Conservation (phyloP, 192 early-diverging fungal genomes). For the Linnemannia elongata region DNA sequence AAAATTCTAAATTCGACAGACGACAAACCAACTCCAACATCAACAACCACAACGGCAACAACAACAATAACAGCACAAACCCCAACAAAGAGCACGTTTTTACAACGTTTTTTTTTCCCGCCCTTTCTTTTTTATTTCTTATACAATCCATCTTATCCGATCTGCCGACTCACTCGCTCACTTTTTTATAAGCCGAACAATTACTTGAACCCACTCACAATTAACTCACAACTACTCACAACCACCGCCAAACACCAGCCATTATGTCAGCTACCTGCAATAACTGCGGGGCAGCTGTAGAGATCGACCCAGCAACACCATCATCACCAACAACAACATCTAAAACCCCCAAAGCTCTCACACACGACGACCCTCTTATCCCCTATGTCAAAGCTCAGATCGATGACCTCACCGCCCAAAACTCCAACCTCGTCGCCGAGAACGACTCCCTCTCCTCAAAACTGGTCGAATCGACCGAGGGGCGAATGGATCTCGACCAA, state of each 20-base stretch:
- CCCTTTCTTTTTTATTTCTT: not conserved
- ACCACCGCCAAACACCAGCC: not conserved
- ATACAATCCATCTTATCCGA: not conserved
- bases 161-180: not conserved
- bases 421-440: slow-evolving; percentile 49
- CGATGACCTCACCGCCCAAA: slow-evolving; percentile 47
- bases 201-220: not conserved
- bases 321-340: not conserved
- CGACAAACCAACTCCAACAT: not conserved
- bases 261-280: slow-evolving; percentile 53
- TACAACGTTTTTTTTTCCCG: slow-evolving; percentile 6
- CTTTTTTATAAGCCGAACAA: not conserved
- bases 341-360: slow-evolving; percentile 19
- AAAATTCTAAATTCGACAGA: not conserved
- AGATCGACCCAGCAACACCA: not conserved
- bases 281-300: slow-evolving; percentile 53
- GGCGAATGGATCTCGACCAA: slow-evolving; percentile 50
- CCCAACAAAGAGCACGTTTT: too few species aligned
- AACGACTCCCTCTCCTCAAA: slow-evolving; percentile 53
- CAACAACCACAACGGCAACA: not conserved
- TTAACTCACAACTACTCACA: not conserved
- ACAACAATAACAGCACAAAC: too few species aligned
- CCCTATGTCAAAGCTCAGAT: slow-evolving; percentile 56
- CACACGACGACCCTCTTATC: slow-evolving; percentile 38
- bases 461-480: slow-evolving; percentile 54